Conservation (phyloP, 257 asterid genomes). For the Lycium ferocissimum region DNA sequence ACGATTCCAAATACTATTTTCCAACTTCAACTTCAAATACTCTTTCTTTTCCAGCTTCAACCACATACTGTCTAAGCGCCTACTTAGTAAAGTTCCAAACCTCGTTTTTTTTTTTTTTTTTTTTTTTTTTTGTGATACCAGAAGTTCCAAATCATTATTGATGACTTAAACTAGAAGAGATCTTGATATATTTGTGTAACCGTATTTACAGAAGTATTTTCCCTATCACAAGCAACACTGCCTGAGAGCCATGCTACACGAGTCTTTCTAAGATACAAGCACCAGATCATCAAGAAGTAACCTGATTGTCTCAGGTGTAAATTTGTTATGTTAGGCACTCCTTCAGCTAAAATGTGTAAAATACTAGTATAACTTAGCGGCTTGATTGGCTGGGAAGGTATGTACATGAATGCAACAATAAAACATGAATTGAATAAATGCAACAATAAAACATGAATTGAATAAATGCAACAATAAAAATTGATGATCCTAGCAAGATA, state of each 20-base stretch:
- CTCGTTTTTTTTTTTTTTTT: no score
- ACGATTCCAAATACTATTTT: no score
- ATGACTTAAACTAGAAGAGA: background rate
- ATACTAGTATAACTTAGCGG: background rate
- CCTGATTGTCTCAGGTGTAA: background rate
- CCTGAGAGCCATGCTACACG: background rate
- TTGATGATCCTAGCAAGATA: no score
- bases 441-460: background rate
- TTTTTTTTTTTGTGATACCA: no score
- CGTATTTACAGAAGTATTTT: background rate
- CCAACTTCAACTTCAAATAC: no score
- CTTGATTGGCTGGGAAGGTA: background rate
- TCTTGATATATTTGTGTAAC: background rate
- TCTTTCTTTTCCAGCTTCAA: background rate
- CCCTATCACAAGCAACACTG: background rate
- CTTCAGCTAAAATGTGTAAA: slow-evolving; percentile 18
- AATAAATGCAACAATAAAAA: no score
- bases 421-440: background rate
- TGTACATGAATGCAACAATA: background rate
- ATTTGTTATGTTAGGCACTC: background rate
- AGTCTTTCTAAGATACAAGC: background rate
- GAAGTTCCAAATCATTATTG: background rate
- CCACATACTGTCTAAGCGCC: background rate
- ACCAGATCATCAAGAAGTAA: background rate
- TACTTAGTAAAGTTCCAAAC: no score